A percentile compares a stretch with the other conserved stretches of the same genome.
phyloP scores from a whole-genome alignment of 192 early-diverging fungal species.

The Bifiguratus adelaidae region DNA sequence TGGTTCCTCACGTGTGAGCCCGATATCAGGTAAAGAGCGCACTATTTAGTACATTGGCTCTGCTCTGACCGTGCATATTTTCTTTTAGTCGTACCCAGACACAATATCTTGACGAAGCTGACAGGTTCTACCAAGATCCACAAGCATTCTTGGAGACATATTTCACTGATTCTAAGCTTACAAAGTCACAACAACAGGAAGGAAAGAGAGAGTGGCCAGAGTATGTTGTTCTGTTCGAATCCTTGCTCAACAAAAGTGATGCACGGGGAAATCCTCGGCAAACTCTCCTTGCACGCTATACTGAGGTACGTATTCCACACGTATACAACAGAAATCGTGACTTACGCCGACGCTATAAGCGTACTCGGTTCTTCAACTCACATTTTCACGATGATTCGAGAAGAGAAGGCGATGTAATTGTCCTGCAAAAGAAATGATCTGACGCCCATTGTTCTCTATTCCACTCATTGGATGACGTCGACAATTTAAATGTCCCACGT shows the following conservation, averaged over 20 bases:
- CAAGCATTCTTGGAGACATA: slow-evolving; percentile 22
- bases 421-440: too few relatives aligned
- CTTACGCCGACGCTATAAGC: slow-evolving; percentile 20
- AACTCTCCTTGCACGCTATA: slow-evolving; percentile 1
- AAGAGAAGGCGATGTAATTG: slow-evolving; percentile 73
- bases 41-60: neutral
- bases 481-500: too few relatives aligned
- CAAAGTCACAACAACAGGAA: neutral
- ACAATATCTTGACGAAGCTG: slow-evolving; percentile 58
- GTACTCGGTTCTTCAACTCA: slow-evolving; percentile 82
- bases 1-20: slow-evolving; percentile 91
- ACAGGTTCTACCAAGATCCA: slow-evolving; percentile 70
- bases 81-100: neutral
- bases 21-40: slow-evolving; percentile 33
- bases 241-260: slow-evolving; percentile 18
- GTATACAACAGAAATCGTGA: neutral
- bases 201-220: slow-evolving; percentile 44
- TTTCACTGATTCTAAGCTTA: neutral
- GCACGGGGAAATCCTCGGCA: neutral
- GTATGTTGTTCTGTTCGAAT: slow-evolving; percentile 75
- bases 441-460: too few relatives aligned
- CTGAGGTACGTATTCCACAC: neutral
- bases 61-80: neutral
- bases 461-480: too few relatives aligned
- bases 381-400: slow-evolving; percentile 78